These are phyloP conservation scores for Monoraphidium neglectum DNA, from an alignment of 139 green algal genomes.

Conservation along the genomic window DNA sequence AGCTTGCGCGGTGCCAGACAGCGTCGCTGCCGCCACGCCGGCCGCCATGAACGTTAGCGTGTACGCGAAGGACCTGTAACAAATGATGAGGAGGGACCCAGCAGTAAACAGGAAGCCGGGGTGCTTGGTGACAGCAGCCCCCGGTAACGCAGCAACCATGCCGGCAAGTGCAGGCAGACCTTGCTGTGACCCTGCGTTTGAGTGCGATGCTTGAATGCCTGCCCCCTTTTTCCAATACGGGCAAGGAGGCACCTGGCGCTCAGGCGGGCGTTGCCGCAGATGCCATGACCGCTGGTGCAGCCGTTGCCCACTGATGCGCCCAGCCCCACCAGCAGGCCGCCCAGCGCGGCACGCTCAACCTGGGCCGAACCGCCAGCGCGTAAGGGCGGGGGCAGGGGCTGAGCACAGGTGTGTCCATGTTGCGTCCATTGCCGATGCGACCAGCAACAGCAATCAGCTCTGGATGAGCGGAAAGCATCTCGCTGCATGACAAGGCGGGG, in stretches of 20 bases:
- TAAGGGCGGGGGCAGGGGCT: neutral
- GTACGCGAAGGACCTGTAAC: neutral
- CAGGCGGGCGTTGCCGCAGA: constrained; percentile 65
- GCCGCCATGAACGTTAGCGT: constrained; percentile 62
- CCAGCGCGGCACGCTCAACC: constrained; percentile 35
- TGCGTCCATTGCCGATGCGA: neutral
- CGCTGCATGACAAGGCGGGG: neutral
- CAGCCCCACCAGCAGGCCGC: constrained; percentile 69
- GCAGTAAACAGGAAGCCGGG: neutral
- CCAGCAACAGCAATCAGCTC: no score
- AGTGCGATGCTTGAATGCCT: no score
- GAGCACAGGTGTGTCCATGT: neutral
- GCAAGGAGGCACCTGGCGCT: constrained; percentile 50
- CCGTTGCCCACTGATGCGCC: constrained; percentile 73
- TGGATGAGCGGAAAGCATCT: no score
- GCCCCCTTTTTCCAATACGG: no score
- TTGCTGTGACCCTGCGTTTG: no score
- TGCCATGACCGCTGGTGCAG: constrained; percentile 83
- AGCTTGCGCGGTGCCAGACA: constrained; percentile 23
- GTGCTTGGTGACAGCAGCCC: no score
- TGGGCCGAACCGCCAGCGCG: neutral
- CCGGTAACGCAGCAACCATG: no score
- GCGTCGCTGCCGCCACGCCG: constrained; percentile 41
- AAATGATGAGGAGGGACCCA: neutral
- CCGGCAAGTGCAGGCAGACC: no score